Percentiles rank a stretch among this genome's conserved stretches.
phyloP scores from a whole-genome alignment of 495 filamentous ascomycete species.

The Xylaria cubensis region DNA sequence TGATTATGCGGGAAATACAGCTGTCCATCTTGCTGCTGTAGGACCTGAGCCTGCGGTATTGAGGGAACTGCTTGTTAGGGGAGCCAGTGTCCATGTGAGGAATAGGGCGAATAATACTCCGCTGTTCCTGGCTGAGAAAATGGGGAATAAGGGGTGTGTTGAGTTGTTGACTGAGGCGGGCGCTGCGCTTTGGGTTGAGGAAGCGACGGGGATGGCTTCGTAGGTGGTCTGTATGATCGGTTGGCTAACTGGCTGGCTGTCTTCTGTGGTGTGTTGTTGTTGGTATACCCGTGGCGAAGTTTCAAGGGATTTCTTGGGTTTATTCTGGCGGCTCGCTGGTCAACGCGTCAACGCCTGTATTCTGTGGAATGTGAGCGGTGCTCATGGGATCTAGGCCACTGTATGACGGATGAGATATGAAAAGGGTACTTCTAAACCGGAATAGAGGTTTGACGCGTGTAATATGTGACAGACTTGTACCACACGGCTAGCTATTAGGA shows the following conservation, averaged over 20 bases:
- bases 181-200: conserved; percentile 62
- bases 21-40: conserved; percentile 66
- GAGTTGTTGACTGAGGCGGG: conserved; percentile 71
- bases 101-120: conserved; percentile 84
- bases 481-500: neutral
- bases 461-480: neutral
- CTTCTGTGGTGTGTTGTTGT: conserved; percentile 57
- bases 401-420: neutral
- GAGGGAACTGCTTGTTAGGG: conserved; percentile 72
- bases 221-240: neutral
- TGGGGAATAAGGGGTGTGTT: conserved; percentile 63
- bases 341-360: too few species aligned
- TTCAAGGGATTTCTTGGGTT: conserved; percentile 60
- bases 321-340: conserved; percentile 62
- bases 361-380: conserved; percentile 23
- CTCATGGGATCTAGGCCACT: conserved; percentile 41
- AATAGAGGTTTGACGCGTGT: neutral
- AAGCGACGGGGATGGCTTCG: conserved; percentile 1
- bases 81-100: conserved; percentile 85
- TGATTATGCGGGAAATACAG: conserved; percentile 93
- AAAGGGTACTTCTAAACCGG: neutral
- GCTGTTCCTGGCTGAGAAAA: conserved; percentile 73
- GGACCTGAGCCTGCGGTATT: conserved; percentile 62
- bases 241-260: neutral
- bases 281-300: conserved; percentile 59